phyloP scores from a whole-genome alignment of 169 alveolate genomes.

The Babesia divergens region DNA sequence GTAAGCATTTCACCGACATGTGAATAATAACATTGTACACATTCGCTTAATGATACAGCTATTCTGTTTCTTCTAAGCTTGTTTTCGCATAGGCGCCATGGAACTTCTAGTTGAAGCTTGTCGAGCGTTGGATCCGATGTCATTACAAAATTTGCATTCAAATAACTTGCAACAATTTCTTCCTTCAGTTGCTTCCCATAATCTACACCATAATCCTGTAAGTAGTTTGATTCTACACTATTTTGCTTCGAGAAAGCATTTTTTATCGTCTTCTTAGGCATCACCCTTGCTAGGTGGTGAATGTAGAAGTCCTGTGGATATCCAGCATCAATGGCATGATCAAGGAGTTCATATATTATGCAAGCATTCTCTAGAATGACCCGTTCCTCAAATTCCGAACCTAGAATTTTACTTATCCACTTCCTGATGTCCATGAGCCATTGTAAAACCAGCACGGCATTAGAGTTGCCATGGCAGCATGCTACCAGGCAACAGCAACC shows the following conservation, averaged over 20 bases:
- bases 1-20: slow-evolving; percentile 23
- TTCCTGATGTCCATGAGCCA: slow-evolving; percentile 22
- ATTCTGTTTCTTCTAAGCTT: background rate
- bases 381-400: slow-evolving; percentile 9
- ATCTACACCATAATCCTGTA: slow-evolving; percentile 11
- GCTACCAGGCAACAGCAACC: slow-evolving; percentile 37
- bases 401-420: slow-evolving; percentile 7
- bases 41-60: slow-evolving; percentile 16
- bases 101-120: background rate
- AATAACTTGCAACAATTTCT: background rate
- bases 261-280: background rate
- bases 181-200: background rate
- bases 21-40: slow-evolving; percentile 11
- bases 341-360: slow-evolving; percentile 43
- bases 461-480: slow-evolving; percentile 28
- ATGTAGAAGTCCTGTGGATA: slow-evolving; percentile 46
- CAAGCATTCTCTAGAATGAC: background rate
- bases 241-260: background rate
- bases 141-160: background rate
- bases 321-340: slow-evolving; percentile 56
- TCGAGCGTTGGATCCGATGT: background rate
- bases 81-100: slow-evolving; percentile 10
- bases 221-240: background rate
- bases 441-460: slow-evolving; percentile 22
- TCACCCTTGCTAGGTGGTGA: background rate